Evolutionary conservation across 805 yeast genomes (phyloP).

Genomic region (Pichia nanzhaoensis): DNA sequence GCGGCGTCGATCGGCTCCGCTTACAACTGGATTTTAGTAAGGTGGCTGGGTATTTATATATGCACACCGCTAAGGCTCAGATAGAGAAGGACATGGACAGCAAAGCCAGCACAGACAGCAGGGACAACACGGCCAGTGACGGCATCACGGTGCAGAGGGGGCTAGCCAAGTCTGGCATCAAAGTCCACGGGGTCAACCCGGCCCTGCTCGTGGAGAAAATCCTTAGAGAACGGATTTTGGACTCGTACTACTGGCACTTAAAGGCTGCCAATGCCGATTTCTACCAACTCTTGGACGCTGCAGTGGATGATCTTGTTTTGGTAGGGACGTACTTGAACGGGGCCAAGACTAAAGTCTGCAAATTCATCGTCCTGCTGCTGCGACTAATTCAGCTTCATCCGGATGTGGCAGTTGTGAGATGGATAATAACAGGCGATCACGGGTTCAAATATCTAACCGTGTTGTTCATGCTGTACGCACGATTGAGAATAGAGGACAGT

Average conservation of each 20-base stretch:
- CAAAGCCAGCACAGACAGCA: too few relatives aligned
- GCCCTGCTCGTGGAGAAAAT: slow-evolving; percentile 52
- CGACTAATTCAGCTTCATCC: slow-evolving; percentile 78
- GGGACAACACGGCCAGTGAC: neutral
- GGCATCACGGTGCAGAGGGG: slow-evolving; percentile 32
- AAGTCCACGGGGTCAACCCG: slow-evolving; percentile 41
- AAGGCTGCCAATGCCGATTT: slow-evolving; percentile 43
- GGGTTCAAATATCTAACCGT: slow-evolving; percentile 76
- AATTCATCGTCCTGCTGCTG: slow-evolving; percentile 69
- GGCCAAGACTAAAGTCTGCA: slow-evolving; percentile 52
- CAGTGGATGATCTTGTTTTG: slow-evolving; percentile 31
- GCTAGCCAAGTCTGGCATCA: slow-evolving; percentile 21
- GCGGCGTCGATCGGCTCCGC: too few relatives aligned
- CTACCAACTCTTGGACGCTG: slow-evolving; percentile 40
- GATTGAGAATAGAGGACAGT: slow-evolving; percentile 35
- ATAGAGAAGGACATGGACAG: too few relatives aligned
- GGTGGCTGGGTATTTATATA: too few relatives aligned
- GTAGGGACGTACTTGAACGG: slow-evolving; percentile 40
- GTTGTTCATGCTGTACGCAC: slow-evolving; percentile 56
- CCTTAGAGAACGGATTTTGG: slow-evolving; percentile 48
- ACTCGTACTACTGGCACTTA: slow-evolving; percentile 52
- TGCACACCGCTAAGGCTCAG: too few relatives aligned
- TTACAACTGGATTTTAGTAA: too few relatives aligned
- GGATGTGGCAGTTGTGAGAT: slow-evolving; percentile 43
- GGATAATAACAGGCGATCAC: slow-evolving; percentile 47